phyloP scores from a whole-genome alignment of 768 basidiomycete species.

The Boletus reticulatus region DNA sequence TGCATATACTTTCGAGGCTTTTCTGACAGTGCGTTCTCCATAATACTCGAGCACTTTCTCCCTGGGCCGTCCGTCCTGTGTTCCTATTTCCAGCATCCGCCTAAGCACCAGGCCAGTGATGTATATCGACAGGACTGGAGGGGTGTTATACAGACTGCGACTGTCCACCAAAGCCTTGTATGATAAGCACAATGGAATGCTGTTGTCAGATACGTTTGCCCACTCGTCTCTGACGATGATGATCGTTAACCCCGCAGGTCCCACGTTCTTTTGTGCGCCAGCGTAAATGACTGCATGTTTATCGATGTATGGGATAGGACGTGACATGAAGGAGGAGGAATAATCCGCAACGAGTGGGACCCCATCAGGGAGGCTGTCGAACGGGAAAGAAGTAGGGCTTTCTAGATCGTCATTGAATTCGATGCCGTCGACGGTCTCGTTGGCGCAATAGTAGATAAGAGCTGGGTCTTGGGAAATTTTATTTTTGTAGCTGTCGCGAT shows the following conservation, averaged over 20 bases:
- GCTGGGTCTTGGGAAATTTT: slow-evolving; percentile 78
- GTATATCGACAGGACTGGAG: slow-evolving; percentile 89
- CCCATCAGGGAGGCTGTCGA: slow-evolving; percentile 59
- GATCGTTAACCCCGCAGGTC: slow-evolving; percentile 90
- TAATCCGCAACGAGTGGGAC: slow-evolving; percentile 92
- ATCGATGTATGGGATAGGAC: slow-evolving; percentile 82
- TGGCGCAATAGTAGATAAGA: slow-evolving; percentile 97
- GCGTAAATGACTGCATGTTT: slow-evolving; percentile 95
- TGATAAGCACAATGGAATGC: slow-evolving; percentile 75
- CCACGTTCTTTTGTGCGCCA: slow-evolving; percentile 97
- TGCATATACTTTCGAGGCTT: slow-evolving; percentile 75
- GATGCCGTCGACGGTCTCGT: slow-evolving; percentile 96
- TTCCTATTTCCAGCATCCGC: slow-evolving; percentile 47
- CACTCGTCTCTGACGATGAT: slow-evolving; percentile 95
- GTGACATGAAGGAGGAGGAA: slow-evolving; percentile 95
- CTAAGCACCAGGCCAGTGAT: slow-evolving; percentile 82
- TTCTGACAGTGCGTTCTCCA: slow-evolving; percentile 63
- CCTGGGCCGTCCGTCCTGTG: slow-evolving; percentile 11
- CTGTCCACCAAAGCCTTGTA: slow-evolving; percentile 82
- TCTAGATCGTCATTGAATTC: slow-evolving; percentile 68
- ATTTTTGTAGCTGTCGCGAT: slow-evolving; percentile 58
- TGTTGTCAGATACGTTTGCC: slow-evolving; percentile 62
- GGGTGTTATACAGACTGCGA: slow-evolving; percentile 88
- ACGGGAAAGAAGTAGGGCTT: slow-evolving; percentile 74
- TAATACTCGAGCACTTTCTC: slow-evolving; percentile 68